Evolutionary conservation across 306 rosid genomes (phyloP).

Genomic region (Gastrolobium villosum): DNA sequence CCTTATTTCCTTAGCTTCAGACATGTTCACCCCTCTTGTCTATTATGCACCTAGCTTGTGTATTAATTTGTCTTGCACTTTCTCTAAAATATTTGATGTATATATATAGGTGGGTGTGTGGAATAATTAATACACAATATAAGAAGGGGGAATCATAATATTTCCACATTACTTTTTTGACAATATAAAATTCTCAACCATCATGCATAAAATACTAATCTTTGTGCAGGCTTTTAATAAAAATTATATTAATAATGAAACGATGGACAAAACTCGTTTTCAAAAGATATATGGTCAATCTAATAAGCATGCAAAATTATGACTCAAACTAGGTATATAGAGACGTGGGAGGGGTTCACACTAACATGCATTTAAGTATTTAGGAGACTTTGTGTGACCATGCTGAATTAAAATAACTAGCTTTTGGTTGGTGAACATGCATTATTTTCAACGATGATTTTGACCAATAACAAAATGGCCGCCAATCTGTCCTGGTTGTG

Average conservation of each 20-base stretch:
- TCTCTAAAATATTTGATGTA: neutral
- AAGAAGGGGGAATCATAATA: neutral
- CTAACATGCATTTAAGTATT: constrained; percentile 1
- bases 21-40: constrained; percentile 44
- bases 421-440: constrained; percentile 16
- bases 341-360: constrained; percentile 25
- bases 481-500: neutral
- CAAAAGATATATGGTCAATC: constrained; percentile 30
- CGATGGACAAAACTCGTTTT: constrained; percentile 30
- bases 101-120: constrained; percentile 39
- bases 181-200: neutral
- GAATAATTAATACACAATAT: neutral
- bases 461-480: neutral
- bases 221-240: neutral
- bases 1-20: constrained; percentile 62
- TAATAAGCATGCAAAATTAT: constrained; percentile 42
- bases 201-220: constrained; percentile 21
- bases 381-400: constrained; percentile 53
- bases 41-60: constrained; percentile 6
- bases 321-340: constrained; percentile 25
- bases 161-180: constrained; percentile 42
- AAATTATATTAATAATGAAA: neutral
- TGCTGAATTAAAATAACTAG: constrained; percentile 1
- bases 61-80: constrained; percentile 21
- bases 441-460: neutral